These are phyloP conservation scores for Neopestalotiopsis sp. DNA, from an alignment of 2,329 filamentous ascomycete species.

Conservation along the genomic window DNA sequence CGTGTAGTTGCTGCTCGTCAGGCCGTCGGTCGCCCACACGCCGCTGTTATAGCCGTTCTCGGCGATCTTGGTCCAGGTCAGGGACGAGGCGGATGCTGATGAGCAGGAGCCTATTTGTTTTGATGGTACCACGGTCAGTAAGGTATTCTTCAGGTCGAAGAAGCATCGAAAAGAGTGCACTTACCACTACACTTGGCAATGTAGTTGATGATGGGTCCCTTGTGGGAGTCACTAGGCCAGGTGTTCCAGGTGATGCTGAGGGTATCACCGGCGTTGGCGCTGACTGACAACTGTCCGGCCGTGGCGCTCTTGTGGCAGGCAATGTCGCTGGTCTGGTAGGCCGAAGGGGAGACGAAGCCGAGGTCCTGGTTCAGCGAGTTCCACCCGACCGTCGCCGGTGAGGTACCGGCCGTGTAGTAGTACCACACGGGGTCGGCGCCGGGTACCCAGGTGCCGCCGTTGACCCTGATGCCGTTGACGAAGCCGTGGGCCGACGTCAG, in stretches of 20 bases:
- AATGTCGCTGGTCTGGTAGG: conserved; percentile 40
- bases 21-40: conserved; percentile 41
- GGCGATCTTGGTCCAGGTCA: conserved; percentile 37
- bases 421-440: conserved; percentile 32
- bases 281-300: conserved; percentile 36
- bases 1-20: conserved; percentile 53
- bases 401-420: conserved; percentile 24
- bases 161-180: not conserved
- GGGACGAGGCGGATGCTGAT: conserved; percentile 28
- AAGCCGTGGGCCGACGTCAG: conserved; percentile 29
- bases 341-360: conserved; percentile 50
- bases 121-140: not conserved
- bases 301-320: conserved; percentile 49
- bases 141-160: not conserved
- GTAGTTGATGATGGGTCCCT: conserved; percentile 42
- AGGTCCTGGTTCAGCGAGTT: conserved; percentile 49
- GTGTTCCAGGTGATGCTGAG: conserved; percentile 38
- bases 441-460: conserved; percentile 24
- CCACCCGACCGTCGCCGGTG: conserved; percentile 41
- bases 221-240: conserved; percentile 38
- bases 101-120: conserved; percentile 34
- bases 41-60: conserved; percentile 31
- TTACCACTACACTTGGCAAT: conserved; percentile 36
- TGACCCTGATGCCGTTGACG: conserved; percentile 28
- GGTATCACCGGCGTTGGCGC: conserved; percentile 32